A percentile compares a stretch with the other conserved stretches of the same genome.
Conservation (phyloP, 345 rosid genomes). For the Syzygium oleosum region DNA sequence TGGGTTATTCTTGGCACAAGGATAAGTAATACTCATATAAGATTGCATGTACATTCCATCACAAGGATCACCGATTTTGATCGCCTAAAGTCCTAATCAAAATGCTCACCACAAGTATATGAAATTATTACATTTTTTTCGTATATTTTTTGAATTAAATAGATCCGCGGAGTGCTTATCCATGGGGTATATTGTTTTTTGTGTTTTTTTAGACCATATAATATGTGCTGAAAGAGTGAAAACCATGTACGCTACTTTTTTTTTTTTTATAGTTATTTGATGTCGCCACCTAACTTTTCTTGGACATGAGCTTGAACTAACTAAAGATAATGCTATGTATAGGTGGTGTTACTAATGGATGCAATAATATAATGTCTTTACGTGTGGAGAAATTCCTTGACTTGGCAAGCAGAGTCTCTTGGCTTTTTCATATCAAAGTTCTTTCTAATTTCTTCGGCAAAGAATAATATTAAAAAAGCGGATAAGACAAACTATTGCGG, state of each 20-base stretch:
- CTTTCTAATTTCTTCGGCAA: background rate
- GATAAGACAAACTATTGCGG: background rate
- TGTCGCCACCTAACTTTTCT: background rate
- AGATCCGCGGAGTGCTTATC: background rate
- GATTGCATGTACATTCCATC: background rate
- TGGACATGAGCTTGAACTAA: background rate
- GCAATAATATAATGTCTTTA: background rate
- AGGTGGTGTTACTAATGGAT: background rate
- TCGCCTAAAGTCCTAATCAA: background rate
- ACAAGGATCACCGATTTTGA: background rate
- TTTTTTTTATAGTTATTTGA: background rate
- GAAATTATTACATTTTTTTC: background rate
- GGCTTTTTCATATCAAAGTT: background rate
- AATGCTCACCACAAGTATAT: background rate
- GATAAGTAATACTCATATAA: background rate
- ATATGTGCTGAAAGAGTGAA: background rate
- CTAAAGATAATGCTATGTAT: background rate
- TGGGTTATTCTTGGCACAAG: background rate
- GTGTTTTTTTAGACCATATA: accelerated
- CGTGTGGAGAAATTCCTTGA: background rate
- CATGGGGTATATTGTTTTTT: background rate
- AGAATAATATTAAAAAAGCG: background rate
- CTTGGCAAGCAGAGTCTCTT: background rate
- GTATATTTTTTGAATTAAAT: background rate
- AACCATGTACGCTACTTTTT: background rate